Base-by-base conservation (phyloP, 1,139 yeast species). In the Magnusiomyces ingens region DNA sequence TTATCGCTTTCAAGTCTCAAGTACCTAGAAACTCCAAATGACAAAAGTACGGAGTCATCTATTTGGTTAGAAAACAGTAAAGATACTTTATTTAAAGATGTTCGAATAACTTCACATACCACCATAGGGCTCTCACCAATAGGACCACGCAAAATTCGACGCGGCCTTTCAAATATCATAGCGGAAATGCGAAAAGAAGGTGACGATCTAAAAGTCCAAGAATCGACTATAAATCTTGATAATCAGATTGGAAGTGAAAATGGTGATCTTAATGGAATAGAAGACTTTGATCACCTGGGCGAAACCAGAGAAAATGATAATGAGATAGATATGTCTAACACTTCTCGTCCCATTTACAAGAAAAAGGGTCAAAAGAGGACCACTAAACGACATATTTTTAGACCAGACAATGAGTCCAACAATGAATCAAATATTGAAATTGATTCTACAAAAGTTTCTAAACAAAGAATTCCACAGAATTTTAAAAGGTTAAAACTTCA, bases 351-450 rank as follows among this genome's bases (percentile, higher is more conserved):
- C 60, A 61, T 54, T 47, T 62, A 60, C 55, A 71, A 67, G 62
- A 71, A 71, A 55, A 72, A 72, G 67, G 73, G 68, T 71, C 84
- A 79, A 51, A 84, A 84, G 69, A 71, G 91, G 63, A 78, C 82
- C 2, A 82, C 89, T 0, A 72, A 84, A 59, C 73, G 84, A 55
- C 81, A 79, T 65, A 79, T 77, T 55, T 75, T 83, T 66, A 77
- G 75, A 6, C 48, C 50, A 10, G 38, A 21, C 22, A 37, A 40
- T 19, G 47, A 13, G 44, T 26, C 49, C 19, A 38, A 32, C 35
- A 49, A 37, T 12, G 21, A 53, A 22, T 44, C 35, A 26, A n/a
- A 48, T 12, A 21, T 38, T 22, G 49, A 41, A 19, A 49, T 21
- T 6, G 22, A 29, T 49, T 19, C 50, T 52, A 12, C 50, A 45